Evolutionary conservation across 345 rosid genomes (phyloP), one percentile per base, ranked within the genome.

Genomic region (Eucalyptus camaldulensis): DNA sequence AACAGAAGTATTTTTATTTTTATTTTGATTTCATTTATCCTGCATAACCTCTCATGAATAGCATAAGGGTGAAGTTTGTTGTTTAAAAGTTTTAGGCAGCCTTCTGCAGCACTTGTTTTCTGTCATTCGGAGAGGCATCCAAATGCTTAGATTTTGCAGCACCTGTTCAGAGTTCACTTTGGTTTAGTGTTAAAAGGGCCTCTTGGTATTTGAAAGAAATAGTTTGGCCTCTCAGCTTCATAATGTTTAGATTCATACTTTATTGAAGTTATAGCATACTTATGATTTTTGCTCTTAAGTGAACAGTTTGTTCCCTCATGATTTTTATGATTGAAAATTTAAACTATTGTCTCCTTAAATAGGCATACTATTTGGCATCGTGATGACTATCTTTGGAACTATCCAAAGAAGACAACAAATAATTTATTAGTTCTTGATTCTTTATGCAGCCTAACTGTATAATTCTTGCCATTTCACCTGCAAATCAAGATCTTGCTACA

Each of bases 401-500:
- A 22, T 76, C 47, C 85, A 40, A 40, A 40, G 85, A 40, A 10
- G 47, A 76, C 29, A 10, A 76, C 24, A 76, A 11, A 37, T 1
- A 83, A 25, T 44, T 69, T 54, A 43, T 44, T 24, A 90, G 88
- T 88, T 19, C 72, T 87, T 45, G 86, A 89, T 89, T 50, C 91
- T 92, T 81, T 80, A 31, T 92, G 91, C 93, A 98, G 99, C 99
- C 99, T 86, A 98, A 98, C 92, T 95, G 97, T 94, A 92, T 98
- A 90, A 98, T 98, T 92, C 92, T 98, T 90, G 99, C 99, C 56
- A 96, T 98, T 92, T 98, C 99, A 90, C 99, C 99, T 49, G 99
- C 99, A 67, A 98, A 98, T 91, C 99, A 98, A 96, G 99, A 98
- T 96, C 98, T 98, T 86, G 99, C 99, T 87, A 98, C 99, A 27